Evolutionary conservation across 2,329 filamentous ascomycete genomes (phyloP).

Genomic region (Trichoderma koningii): DNA sequence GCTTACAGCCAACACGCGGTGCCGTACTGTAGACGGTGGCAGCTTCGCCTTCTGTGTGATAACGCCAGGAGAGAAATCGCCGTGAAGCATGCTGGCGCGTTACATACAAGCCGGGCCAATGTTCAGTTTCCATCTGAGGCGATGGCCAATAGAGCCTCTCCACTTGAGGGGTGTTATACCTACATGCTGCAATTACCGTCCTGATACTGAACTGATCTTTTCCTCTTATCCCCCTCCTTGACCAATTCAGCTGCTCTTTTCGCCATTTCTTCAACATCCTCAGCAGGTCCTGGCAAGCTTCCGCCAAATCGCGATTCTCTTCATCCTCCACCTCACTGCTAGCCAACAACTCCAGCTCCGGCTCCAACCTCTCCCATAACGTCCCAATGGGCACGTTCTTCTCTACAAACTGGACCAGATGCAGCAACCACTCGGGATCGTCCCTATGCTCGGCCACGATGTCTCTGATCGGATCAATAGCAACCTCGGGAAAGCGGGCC

Average conservation of each 20-base stretch:
- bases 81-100: no score
- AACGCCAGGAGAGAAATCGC: no score
- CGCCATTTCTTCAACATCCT: neutral
- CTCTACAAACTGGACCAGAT: slow-evolving; percentile 16
- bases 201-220: no score
- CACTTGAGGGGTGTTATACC: neutral
- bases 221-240: neutral
- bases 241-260: neutral
- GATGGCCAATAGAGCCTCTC: neutral
- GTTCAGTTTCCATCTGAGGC: no score
- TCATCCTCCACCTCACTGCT: neutral
- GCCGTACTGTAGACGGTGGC: no score
- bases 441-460: slow-evolving; percentile 1
- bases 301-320: neutral
- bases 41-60: no score
- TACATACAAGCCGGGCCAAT: no score
- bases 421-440: slow-evolving; percentile 19
- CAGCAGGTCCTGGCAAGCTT: neutral
- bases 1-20: neutral
- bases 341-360: neutral
- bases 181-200: neutral
- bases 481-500: slow-evolving; percentile 23
- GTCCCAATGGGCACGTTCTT: slow-evolving; percentile 7
- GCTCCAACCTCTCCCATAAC: slow-evolving; percentile 3
- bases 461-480: slow-evolving; percentile 16